phyloP scores from a whole-genome alignment of 345 rosid species.

The Pelargonium nanum region DNA sequence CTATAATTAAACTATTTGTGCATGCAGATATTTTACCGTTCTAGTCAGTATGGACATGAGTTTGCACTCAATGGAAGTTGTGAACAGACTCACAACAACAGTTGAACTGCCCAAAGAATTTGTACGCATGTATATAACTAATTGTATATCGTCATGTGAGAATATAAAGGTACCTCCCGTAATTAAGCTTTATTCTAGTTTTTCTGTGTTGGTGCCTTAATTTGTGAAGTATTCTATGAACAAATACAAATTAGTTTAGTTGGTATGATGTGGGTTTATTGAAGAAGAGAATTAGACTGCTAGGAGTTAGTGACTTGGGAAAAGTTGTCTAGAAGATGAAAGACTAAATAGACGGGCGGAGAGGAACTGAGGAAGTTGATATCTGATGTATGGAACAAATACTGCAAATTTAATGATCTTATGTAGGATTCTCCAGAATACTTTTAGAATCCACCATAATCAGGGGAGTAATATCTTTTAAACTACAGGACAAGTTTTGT shows the following conservation, averaged over 20 bases:
- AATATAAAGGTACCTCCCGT: constrained; percentile 60
- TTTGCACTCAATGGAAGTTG: constrained; percentile 97
- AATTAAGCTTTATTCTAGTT: constrained; percentile 3
- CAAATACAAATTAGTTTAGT: background rate
- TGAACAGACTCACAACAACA: constrained; percentile 89
- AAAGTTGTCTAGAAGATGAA: background rate
- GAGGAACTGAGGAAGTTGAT: background rate
- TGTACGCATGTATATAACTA: constrained; percentile 81
- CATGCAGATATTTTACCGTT: constrained; percentile 69
- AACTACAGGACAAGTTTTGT: too few relatives aligned
- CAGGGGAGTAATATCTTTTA: too few relatives aligned
- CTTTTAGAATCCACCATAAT: too few relatives aligned
- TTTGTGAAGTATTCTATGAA: too few relatives aligned
- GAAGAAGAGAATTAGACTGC: background rate
- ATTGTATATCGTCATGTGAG: constrained; percentile 89
- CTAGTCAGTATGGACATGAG: constrained; percentile 98
- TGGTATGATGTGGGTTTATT: background rate
- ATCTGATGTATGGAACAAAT: background rate
- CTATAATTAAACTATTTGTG: background rate
- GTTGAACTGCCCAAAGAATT: constrained; percentile 93
- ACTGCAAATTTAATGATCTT: background rate
- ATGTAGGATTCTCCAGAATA: background rate
- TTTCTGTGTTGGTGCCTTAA: background rate
- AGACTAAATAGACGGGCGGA: background rate
- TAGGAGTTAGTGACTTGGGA: too few relatives aligned